Conservation (phyloP, 176 grass and related monocot species). For the Juncus inflexus region DNA sequence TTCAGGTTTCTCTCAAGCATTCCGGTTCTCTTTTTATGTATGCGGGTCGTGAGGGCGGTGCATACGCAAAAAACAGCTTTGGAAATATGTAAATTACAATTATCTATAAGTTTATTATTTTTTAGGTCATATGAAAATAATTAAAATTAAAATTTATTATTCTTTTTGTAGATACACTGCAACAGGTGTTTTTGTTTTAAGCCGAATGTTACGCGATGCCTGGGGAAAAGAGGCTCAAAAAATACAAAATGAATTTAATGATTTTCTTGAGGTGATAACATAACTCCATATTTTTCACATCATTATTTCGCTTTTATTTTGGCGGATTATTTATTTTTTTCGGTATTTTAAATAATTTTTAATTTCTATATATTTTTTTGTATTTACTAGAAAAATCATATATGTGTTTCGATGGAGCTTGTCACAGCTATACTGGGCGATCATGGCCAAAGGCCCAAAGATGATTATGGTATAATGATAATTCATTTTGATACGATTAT, state of each 20-base stretch:
- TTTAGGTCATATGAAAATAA: too few relatives aligned
- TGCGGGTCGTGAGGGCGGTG: constrained; percentile 76
- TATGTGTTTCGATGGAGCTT: constrained; percentile 97
- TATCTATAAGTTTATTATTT: too few relatives aligned
- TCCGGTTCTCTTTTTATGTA: constrained; percentile 98
- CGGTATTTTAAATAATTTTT: neutral
- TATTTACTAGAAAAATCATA: constrained; percentile 49
- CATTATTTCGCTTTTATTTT: too few relatives aligned
- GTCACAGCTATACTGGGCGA: constrained; percentile 96
- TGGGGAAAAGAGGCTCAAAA: constrained; percentile 76
- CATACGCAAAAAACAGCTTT: constrained; percentile 97
- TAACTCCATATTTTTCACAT: neutral
- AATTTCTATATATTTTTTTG: neutral
- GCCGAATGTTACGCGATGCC: constrained; percentile 66
- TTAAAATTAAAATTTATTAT: neutral
- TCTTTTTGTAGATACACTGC: constrained; percentile 64
- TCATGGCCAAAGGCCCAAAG: constrained; percentile 91
- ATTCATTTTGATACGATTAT: neutral
- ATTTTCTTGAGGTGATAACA: constrained; percentile 63
- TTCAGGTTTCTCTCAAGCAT: constrained; percentile 83
- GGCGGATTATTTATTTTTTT: neutral
- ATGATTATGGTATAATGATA: constrained; percentile 82
- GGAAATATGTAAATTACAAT: constrained; percentile 70
- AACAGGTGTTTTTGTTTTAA: constrained; percentile 87
- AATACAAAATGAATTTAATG: constrained; percentile 89